phyloP scores from a whole-genome alignment of 805 yeast genomes.

The Yamadazyma insecticola region DNA sequence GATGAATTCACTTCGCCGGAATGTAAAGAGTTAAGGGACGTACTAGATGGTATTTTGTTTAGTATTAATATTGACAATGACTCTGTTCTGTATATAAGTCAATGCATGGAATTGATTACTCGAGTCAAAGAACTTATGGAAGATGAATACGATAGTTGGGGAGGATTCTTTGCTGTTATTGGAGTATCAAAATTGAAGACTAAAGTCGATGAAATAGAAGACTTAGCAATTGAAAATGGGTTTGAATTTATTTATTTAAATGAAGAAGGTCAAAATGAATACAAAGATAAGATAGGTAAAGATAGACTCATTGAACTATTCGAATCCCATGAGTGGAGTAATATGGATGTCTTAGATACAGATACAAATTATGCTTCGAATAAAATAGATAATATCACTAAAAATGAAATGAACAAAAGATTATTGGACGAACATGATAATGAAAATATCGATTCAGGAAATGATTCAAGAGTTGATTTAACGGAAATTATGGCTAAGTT shows the following conservation, averaged over 20 bases:
- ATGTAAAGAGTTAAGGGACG: constrained; percentile 40
- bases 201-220: constrained; percentile 29
- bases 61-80: constrained; percentile 27
- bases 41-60: constrained; percentile 42
- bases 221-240: constrained; percentile 31
- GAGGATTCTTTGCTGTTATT: constrained; percentile 18
- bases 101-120: constrained; percentile 13
- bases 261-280: constrained; percentile 36
- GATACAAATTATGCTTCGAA: constrained; percentile 14
- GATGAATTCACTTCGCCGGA: constrained; percentile 35
- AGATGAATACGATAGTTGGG: constrained; percentile 4
- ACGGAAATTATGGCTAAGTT: constrained; percentile 29
- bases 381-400: constrained; percentile 17
- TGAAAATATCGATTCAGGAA: no score
- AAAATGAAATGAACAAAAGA: constrained; percentile 20
- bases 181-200: constrained; percentile 14
- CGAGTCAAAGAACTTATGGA: constrained; percentile 3
- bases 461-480: constrained; percentile 18
- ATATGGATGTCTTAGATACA: constrained; percentile 13
- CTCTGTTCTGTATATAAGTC: constrained; percentile 17
- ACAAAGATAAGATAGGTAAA: constrained; percentile 37
- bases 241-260: constrained; percentile 38
- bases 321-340: constrained; percentile 47
- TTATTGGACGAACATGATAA: constrained; percentile 14
- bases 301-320: constrained; percentile 42